These are phyloP conservation scores for Epichloe coenophiala DNA, from an alignment of 2,329 filamentous ascomycete genomes.

Conservation along the genomic window DNA sequence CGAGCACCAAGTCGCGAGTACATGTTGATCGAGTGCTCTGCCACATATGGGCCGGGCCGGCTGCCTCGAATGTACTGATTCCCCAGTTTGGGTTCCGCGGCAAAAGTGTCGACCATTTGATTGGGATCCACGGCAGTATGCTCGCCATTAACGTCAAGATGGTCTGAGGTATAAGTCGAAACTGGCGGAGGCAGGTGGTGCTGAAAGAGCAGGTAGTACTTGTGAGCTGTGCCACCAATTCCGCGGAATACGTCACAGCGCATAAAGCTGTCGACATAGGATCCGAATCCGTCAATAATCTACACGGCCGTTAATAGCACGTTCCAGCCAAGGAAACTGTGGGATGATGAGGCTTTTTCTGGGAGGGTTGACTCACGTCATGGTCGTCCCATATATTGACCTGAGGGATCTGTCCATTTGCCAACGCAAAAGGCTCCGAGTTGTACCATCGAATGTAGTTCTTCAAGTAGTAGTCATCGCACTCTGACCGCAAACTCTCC, in stretches of 20 bases:
- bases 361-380: constrained; percentile 38
- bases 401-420: constrained; percentile 86
- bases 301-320: constrained; percentile 29
- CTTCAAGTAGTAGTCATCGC: constrained; percentile 83
- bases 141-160: constrained; percentile 10
- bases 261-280: constrained; percentile 92
- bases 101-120: constrained; percentile 63
- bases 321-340: not conserved
- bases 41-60: constrained; percentile 79
- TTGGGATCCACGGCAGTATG: constrained; percentile 50
- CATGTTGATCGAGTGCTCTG: constrained; percentile 73
- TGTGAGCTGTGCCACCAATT: constrained; percentile 83
- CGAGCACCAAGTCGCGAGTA: constrained; percentile 73
- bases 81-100: constrained; percentile 43
- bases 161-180: constrained; percentile 67
- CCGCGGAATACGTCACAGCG: constrained; percentile 81
- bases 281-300: constrained; percentile 86
- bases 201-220: constrained; percentile 97
- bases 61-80: constrained; percentile 65
- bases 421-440: constrained; percentile 69
- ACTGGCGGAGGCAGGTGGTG: constrained; percentile 78
- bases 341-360: not conserved
- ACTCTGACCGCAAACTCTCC: constrained; percentile 62
- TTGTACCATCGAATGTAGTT: constrained; percentile 80
- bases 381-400: constrained; percentile 98